These are phyloP conservation scores for Secale cereale DNA, from an alignment of 176 grass and related monocot species.

Conservation along the genomic window DNA sequence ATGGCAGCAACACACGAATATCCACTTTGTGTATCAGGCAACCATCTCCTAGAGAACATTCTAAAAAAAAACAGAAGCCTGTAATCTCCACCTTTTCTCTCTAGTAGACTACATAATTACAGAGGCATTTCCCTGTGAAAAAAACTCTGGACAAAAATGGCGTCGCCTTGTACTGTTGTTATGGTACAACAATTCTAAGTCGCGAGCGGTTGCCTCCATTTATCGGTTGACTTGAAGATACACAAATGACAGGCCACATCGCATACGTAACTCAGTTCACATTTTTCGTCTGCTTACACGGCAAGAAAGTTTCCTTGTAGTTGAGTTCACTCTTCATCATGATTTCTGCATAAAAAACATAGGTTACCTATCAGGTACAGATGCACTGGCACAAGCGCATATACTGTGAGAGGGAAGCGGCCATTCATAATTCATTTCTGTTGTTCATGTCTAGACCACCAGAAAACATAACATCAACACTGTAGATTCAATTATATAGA, in stretches of 20 bases:
- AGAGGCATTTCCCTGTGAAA: background rate
- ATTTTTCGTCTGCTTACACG: background rate
- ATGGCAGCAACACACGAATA: background rate
- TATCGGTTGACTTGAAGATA: background rate
- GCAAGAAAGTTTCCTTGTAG: background rate
- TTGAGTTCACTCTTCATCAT: background rate
- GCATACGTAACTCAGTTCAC: background rate
- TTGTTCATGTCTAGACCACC: background rate
- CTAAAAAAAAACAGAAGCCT: background rate
- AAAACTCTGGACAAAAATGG: background rate
- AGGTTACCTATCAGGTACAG: background rate
- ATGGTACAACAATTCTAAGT: conserved; percentile 1
- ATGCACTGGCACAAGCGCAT: background rate
- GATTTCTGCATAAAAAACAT: background rate
- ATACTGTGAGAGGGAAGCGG: background rate
- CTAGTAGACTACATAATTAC: conserved; percentile 4
- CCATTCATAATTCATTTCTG: background rate
- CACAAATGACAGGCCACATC: background rate
- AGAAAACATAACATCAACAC: background rate
- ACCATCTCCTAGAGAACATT: background rate
- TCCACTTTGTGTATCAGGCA: background rate
- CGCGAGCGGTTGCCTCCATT: background rate
- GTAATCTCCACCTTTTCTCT: background rate
- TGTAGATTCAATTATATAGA: background rate
- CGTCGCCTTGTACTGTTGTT: background rate